A percentile compares a stretch with the other conserved stretches of the same genome.
phyloP scores from a whole-genome alignment of 345 rosid genomes.

The Hibiscus mutabilis region DNA sequence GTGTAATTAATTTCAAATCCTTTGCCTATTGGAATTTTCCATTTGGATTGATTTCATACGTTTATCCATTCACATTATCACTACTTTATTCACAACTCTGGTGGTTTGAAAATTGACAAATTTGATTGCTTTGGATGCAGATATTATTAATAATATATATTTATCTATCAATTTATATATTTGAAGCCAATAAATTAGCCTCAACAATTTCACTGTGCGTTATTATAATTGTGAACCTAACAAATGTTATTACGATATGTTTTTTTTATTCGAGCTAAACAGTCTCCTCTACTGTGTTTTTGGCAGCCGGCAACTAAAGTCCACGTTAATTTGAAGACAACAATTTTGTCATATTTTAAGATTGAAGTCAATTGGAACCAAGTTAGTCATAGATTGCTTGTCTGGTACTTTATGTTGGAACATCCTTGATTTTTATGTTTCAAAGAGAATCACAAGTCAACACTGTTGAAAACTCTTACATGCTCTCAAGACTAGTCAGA shows the following conservation, averaged over 20 bases:
- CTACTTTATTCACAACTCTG: too few relatives aligned
- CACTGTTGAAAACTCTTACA: background rate
- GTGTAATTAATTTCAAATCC: background rate
- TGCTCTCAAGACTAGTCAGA: too few relatives aligned
- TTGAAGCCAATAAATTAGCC: too few relatives aligned
- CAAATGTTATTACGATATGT: too few relatives aligned
- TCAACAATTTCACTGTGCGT: too few relatives aligned
- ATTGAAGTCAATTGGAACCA: background rate
- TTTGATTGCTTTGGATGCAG: too few relatives aligned
- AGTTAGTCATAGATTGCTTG: conserved; percentile 3
- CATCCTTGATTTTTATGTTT: conserved; percentile 7
- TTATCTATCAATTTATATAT: too few relatives aligned
- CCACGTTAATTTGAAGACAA: background rate
- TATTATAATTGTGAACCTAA: too few relatives aligned
- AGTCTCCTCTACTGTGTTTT: background rate
- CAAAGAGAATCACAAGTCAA: conserved; percentile 10
- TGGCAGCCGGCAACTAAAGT: background rate
- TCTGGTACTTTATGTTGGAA: conserved; percentile 4
- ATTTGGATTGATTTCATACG: background rate
- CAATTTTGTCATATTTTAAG: background rate
- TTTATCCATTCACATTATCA: background rate
- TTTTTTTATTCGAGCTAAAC: too few relatives aligned
- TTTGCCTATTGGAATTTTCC: background rate
- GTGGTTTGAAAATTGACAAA: too few relatives aligned
- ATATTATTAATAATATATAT: too few relatives aligned